Evolutionary conservation across 1,284 basidiomycete genomes (phyloP).

Genomic region (Vanrija humicola): DNA sequence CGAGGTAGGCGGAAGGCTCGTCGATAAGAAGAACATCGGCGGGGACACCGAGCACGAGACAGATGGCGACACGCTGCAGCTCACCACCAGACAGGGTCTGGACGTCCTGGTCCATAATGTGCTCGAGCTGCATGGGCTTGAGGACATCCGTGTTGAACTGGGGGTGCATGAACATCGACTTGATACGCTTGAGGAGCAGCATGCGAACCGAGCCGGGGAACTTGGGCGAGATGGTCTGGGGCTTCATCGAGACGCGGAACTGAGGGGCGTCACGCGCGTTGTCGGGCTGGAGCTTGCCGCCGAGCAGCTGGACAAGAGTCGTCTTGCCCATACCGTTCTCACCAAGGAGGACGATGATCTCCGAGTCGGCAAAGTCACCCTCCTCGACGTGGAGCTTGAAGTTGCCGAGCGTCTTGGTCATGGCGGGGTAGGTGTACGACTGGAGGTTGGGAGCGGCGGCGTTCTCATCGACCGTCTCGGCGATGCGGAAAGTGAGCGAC

Average conservation of each 20-base stretch:
- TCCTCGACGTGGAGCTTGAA: constrained; percentile 89
- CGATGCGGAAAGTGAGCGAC: constrained; percentile 90
- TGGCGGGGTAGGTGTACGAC: constrained; percentile 81
- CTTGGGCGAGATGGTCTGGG: constrained; percentile 82
- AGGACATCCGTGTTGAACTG: constrained; percentile 96
- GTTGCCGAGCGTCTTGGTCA: constrained; percentile 88
- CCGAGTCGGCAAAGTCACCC: constrained; percentile 89
- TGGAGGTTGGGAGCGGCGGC: constrained; percentile 73
- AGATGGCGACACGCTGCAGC: constrained; percentile 90
- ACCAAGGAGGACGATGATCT: constrained; percentile 95
- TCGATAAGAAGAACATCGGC: constrained; percentile 74
- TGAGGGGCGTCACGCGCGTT: constrained; percentile 68
- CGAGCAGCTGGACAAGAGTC: constrained; percentile 87
- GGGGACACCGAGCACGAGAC: constrained; percentile 74
- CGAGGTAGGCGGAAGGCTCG: constrained; percentile 62
- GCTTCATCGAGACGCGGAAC: constrained; percentile 83
- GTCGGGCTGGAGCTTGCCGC: constrained; percentile 80
- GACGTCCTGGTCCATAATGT: constrained; percentile 92
- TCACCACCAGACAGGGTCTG: constrained; percentile 96
- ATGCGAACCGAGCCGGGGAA: constrained; percentile 90
- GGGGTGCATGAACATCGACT: constrained; percentile 88
- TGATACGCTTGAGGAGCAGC: constrained; percentile 89
- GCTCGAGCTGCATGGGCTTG: constrained; percentile 88
- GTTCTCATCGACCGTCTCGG: constrained; percentile 84
- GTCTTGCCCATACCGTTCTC: constrained; percentile 99